These are phyloP conservation scores for Ehretia macrophylla DNA, from an alignment of 257 asterid species.

Conservation along the genomic window DNA sequence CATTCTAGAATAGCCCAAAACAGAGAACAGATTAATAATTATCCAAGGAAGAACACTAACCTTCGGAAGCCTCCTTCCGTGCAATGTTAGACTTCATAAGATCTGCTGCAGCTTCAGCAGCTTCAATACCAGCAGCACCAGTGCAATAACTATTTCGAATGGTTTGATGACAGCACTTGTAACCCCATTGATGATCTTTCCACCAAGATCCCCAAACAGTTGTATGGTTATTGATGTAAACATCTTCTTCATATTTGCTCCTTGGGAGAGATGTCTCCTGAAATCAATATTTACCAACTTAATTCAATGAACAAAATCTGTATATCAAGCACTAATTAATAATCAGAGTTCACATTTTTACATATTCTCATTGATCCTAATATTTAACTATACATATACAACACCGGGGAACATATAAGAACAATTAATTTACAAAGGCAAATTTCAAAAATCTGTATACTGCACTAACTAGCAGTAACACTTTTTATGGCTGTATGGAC, in stretches of 20 bases:
- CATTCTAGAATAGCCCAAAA: no score
- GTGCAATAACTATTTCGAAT: slow-evolving; percentile 86
- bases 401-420: no score
- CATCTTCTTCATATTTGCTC: slow-evolving; percentile 89
- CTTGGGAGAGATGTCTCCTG: slow-evolving; percentile 76
- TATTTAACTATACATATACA: no score
- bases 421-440: no score
- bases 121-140: slow-evolving; percentile 92
- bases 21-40: no score
- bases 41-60: slow-evolving; percentile 22
- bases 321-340: no score
- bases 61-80: slow-evolving; percentile 79
- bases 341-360: no score
- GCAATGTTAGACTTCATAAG: slow-evolving; percentile 91
- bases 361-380: no score
- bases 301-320: not conserved
- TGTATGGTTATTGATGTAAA: slow-evolving; percentile 63
- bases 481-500: no score
- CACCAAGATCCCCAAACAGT: slow-evolving; percentile 98
- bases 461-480: no score
- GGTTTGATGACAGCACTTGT: slow-evolving; percentile 82
- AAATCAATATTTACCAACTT: slow-evolving; percentile 10
- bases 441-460: no score
- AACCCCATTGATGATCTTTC: slow-evolving; percentile 95
- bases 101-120: slow-evolving; percentile 83